Base-by-base conservation (phyloP, 495 filamentous ascomycete genomes). In the Neurospora tetraspora region DNA sequence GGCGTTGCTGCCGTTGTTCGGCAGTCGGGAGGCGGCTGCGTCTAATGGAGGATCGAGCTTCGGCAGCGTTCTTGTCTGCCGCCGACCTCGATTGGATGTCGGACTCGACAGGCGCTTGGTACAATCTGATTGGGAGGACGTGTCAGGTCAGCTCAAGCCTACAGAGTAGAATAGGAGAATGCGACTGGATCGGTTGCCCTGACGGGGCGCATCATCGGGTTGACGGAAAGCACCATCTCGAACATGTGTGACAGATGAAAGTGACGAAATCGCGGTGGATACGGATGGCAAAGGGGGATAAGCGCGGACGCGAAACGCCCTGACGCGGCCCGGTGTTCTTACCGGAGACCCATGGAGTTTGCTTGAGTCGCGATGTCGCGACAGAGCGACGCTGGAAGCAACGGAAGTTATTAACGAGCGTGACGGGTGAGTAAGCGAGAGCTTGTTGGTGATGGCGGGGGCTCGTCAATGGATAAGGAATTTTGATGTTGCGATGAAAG, bases 321-420 rank as follows among this genome's bases (percentile, higher is more conserved):
- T 77, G 79, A 76, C 80, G 77, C 75, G 73, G n/a, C n/a, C n/a
- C n/a, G n/a, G 72, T 76, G 72, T 71, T 69, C 91, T 89, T 88
- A 93, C 90, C 91, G 92, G 73, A 94, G 89, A 84, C 93, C 93
- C 93, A 96, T 95, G 80, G 78, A 85, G 71, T 43, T 76, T 71
- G 47, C 36, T 71, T 71, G 53, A 61, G 53, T 16, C 27, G 53
- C 53, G 53, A 65, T 65, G 37, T 71, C 20, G 70, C 12, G 37
- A 53, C 38, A 69, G 3, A 12, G 37, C 45, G 37, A 45, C 10
- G n/a, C 68, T 39, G 23, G 71, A 42, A 53, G 20, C 39, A 70
- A 65, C 72, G 38, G 70, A 74, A 78, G 76, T 45, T 65, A 43
- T 65, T 18, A 74, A 74, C 69, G 74, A 78, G 73, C 53, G 79